Base-by-base conservation (phyloP, 2,329 filamentous ascomycete species). In the Pseudogymnoascus verrucosus region DNA sequence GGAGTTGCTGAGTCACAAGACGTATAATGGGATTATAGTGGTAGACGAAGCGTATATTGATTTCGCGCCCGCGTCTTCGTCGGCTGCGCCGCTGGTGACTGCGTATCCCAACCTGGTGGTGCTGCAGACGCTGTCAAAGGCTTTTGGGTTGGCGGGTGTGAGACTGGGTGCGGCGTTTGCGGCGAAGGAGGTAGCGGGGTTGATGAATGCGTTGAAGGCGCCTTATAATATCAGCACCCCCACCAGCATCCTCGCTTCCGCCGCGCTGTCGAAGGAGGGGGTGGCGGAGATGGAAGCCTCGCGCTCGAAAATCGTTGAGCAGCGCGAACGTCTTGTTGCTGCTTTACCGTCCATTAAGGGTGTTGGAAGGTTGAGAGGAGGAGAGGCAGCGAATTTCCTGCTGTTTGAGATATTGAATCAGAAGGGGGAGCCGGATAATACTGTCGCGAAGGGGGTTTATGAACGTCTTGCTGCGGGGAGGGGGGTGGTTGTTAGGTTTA, bases 111-210 rank as follows among this genome's bases (percentile, higher is more conserved):
- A 99, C 76, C 81, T 99, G 26, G 92, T 97, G 16, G 93, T 99
- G 64, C 91, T 98, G 90, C 95, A 99, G 80, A 99, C 95, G 1
- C 82, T 98, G n/a, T 96, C 90, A 71, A 99, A 99, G 76, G 95
- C 92, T 0, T 99, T 99, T 73, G 95, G 95, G 28, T 84, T 99
- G 72, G 95, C 95, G 3, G 95, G 93, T 61, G 96, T 99, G 73
- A 84, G 95, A 14, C 82, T 99, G 1, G 95, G 95, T 57, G 90
- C 87, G 6, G 91, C 91, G 0, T 99, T 97, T 74, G 84, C 90
- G 4, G 84, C 86, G 8, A 81, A 86, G 0, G 82, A 86, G 5
- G 88, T 99, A 66, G 92, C 93, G 1, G 76, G 78, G 14, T 80
- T 99, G 11, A 82, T 99, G 63, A 99, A 99, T 78, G 92, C 83